Base-by-base conservation (phyloP, 2,329 filamentous ascomycete genomes). In the Botryosphaeria dothidea region DNA sequence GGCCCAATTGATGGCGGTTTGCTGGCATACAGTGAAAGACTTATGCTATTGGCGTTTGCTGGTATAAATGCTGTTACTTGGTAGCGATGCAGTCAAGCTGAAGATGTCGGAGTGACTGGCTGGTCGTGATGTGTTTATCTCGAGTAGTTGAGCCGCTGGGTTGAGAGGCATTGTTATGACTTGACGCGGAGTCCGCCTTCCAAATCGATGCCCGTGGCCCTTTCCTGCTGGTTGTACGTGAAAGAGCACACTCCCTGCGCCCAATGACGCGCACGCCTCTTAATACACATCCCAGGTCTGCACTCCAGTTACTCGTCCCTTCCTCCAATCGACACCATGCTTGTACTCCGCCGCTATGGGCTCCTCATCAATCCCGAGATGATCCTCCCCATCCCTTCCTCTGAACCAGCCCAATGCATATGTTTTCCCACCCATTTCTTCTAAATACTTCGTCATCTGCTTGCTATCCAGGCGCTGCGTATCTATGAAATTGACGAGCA, bases 341-440 rank as follows among this genome's bases (percentile, higher is more conserved):
- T 85, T 87, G 75, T 92, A 93, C 65, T 75, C 79, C 66, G 84
- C 85, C 66, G 84, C 79, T 71, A 93, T 79, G 74, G 90, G 88
- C 79, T 93, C 91, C 78, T 92, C 84, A 72, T 94, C 91, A 65
- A 94, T 86, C 13, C 91, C 91, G 72, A 90, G 90, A 80, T 93
- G 91, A 67, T 86, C 85, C 75, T 89, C 83, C 3, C 88, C 88
- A 75, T 94, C 91, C 19, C 90, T 80, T 0, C 91, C 91, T 45
- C 80, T 79, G 71, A 93, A 93, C 90, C 90, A 93, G 0, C 91
- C 91, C 36, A 93, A 76, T 1, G 89, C 90, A 75, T 93, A 94
- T 45, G 82, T 88, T 79, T 90, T 89, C 41, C 85, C 84, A n/a
- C 85, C 77, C 9, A 74, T 78, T 66, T 86, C 85, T 66, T 86